Evolutionary conservation across 2,329 filamentous ascomycete genomes (phyloP).

Genomic region (Microcyclosporella mali): DNA sequence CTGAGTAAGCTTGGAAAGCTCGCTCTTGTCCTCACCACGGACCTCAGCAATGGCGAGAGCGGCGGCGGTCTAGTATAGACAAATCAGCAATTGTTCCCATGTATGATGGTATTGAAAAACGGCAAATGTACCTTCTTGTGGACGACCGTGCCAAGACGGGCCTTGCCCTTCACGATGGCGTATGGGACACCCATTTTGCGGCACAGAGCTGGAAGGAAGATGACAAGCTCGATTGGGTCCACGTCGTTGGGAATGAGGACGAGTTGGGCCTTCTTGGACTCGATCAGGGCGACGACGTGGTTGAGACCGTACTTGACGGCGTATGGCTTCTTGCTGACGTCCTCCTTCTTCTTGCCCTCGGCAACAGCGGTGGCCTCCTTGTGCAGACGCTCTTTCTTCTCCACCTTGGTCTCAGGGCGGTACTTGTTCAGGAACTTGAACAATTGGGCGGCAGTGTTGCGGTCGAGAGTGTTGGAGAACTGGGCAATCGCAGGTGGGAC

Average conservation of each 20-base stretch:
- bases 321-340: conserved; percentile 99
- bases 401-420: conserved; percentile 95
- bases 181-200: conserved; percentile 99
- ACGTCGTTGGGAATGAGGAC: conserved; percentile 99
- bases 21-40: conserved; percentile 94
- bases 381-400: conserved; percentile 99
- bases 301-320: conserved; percentile 99
- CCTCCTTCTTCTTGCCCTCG: conserved; percentile 99
- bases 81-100: conserved; percentile 20
- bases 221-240: conserved; percentile 98
- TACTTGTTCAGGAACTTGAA: conserved; percentile 99
- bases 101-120: background rate
- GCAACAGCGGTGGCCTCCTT: conserved; percentile 97
- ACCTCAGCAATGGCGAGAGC: conserved; percentile 95
- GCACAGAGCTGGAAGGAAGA: conserved; percentile 98
- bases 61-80: conserved; percentile 73
- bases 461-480: conserved; percentile 95
- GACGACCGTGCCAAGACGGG: conserved; percentile 94
- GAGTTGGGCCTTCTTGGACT: conserved; percentile 99
- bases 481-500: conserved; percentile 94
- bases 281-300: conserved; percentile 93
- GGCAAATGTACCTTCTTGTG: conserved; percentile 88
- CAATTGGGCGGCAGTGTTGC: conserved; percentile 90
- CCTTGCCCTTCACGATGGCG: conserved; percentile 99
- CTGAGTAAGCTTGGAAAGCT: conserved; percentile 93